Percentiles rank a stretch among this genome's conserved stretches.
These are phyloP conservation scores for Metarhizium anisopliae DNA, from an alignment of 2,329 filamentous ascomycete species.

Conservation along the genomic window DNA sequence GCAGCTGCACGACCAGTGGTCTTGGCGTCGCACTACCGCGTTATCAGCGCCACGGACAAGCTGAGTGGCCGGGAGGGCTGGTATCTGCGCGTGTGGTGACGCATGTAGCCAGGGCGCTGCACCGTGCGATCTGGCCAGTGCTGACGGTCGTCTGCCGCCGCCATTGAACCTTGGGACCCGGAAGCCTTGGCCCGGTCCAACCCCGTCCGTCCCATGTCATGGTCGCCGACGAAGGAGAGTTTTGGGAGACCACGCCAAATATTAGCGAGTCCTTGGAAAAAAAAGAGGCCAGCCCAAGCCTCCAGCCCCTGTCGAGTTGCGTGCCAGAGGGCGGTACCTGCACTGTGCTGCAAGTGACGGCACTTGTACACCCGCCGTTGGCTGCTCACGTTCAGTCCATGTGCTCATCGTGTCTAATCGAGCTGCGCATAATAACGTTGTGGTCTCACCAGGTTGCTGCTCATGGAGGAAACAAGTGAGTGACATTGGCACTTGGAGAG, in stretches of 20 bases:
- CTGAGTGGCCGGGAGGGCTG: background rate
- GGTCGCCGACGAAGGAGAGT: background rate
- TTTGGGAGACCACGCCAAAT: background rate
- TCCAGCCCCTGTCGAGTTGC: background rate
- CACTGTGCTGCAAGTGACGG: background rate
- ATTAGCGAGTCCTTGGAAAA: background rate
- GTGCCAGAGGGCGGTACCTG: background rate
- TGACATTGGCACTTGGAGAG: no score
- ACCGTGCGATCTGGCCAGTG: background rate
- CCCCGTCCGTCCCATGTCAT: background rate
- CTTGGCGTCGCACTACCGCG: slow-evolving; percentile 6
- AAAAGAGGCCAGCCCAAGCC: background rate
- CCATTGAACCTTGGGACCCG: background rate
- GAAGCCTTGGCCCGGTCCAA: background rate
- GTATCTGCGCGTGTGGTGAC: background rate
- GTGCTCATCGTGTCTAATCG: no score
- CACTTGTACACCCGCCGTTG: background rate
- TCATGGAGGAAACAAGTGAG: no score
- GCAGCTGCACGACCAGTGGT: background rate
- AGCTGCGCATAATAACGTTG: no score
- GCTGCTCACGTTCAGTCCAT: background rate
- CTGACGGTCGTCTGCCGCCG: background rate
- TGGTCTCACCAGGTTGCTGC: no score
- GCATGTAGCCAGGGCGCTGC: background rate
- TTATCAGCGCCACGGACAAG: slow-evolving; percentile 1